A percentile compares a stretch with the other conserved stretches of the same genome.
These are phyloP conservation scores for Calophaca sinica DNA, from an alignment of 306 rosid genomes.

Conservation along the genomic window DNA sequence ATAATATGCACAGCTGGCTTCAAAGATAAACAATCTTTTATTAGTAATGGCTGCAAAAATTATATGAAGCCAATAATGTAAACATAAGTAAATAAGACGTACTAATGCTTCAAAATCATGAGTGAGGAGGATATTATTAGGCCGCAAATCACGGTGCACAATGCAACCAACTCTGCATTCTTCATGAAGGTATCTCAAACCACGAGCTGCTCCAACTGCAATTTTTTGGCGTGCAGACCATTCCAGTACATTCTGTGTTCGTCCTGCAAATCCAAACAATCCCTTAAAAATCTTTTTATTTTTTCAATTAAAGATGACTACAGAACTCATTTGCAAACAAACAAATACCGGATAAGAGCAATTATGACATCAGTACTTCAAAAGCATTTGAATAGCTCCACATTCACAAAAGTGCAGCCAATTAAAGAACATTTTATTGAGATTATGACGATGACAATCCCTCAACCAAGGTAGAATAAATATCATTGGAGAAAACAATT, in stretches of 20 bases:
- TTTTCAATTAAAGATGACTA: too few species aligned
- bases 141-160: constrained; percentile 95
- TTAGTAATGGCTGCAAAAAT: background rate
- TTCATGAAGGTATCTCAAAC: constrained; percentile 97
- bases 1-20: background rate
- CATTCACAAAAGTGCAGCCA: background rate
- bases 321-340: too few species aligned
- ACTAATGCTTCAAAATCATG: constrained; percentile 98
- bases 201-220: constrained; percentile 97
- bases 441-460: constrained; percentile 15
- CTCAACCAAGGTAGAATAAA: constrained; percentile 11
- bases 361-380: too few species aligned
- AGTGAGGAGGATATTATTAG: constrained; percentile 95
- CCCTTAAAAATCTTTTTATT: constrained; percentile 1
- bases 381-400: too few species aligned
- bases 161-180: constrained; percentile 99
- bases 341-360: too few species aligned
- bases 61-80: constrained; percentile 31
- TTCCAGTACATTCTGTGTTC: constrained; percentile 57
- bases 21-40: constrained; percentile 3
- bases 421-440: background rate
- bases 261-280: constrained; percentile 60
- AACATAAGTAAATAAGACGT: constrained; percentile 44
- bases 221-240: constrained; percentile 87
- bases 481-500: background rate